A percentile compares a stretch with the other conserved stretches of the same genome.
Evolutionary conservation across 2,329 filamentous ascomycete genomes (phyloP).

Genomic region (Zalaria sp.): DNA sequence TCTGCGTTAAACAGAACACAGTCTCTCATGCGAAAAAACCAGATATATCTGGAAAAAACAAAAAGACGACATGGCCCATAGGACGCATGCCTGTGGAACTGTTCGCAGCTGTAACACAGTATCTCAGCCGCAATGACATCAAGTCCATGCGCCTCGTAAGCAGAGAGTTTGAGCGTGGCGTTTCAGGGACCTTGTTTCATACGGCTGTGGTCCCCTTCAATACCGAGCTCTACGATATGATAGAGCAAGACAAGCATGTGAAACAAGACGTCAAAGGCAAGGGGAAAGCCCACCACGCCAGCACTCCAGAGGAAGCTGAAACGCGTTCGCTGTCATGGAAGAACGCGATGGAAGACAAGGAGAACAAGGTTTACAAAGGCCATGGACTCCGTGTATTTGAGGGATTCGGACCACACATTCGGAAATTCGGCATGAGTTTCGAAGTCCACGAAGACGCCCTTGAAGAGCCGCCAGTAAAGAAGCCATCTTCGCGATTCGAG

Average conservation of each 20-base stretch:
- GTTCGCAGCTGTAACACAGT: conserved; percentile 41
- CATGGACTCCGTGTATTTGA: conserved; percentile 49
- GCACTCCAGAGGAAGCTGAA: conserved; percentile 10
- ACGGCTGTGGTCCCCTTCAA: conserved; percentile 54
- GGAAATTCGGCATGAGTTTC: conserved; percentile 52
- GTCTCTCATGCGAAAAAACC: no score
- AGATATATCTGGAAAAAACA: background rate
- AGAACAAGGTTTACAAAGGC: conserved; percentile 35
- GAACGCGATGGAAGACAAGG: conserved; percentile 21
- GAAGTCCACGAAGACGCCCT: conserved; percentile 45
- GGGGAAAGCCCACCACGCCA: conserved; percentile 11
- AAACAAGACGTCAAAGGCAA: conserved; percentile 22
- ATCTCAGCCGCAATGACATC: conserved; percentile 44
- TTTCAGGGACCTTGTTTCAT: conserved; percentile 45
- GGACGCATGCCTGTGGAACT: conserved; percentile 44
- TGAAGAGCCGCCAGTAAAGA: conserved; percentile 40
- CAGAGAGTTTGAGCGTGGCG: conserved; percentile 42
- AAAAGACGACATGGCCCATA: conserved; percentile 21
- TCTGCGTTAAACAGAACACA: background rate
- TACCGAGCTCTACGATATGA: conserved; percentile 45
- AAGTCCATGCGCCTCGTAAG: conserved; percentile 48
- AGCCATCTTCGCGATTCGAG: conserved; percentile 37
- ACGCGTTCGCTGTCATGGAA: conserved; percentile 22
- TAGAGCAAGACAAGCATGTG: conserved; percentile 21
- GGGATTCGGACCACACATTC: conserved; percentile 46